Conservation (phyloP, 164 flowering plant genomes). For the Buxus sempervirens region DNA sequence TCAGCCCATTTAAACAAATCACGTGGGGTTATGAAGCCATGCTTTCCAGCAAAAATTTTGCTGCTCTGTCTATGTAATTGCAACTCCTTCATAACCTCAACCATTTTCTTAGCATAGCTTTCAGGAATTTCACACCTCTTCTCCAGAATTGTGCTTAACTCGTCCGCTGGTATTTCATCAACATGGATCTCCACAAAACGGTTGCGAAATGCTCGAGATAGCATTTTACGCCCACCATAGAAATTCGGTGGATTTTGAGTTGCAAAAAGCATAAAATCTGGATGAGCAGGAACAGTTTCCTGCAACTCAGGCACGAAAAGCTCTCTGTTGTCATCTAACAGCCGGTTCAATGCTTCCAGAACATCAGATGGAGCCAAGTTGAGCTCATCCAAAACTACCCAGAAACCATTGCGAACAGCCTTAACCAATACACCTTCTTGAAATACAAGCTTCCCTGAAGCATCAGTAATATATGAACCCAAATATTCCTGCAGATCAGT, state of each 20-base stretch:
- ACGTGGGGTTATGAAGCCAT: conserved; percentile 93
- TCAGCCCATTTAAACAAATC: conserved; percentile 97
- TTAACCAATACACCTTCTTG: conserved; percentile 88
- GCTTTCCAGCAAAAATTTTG: conserved; percentile 95
- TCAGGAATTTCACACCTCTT: conserved; percentile 58
- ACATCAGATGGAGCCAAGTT: conserved; percentile 98
- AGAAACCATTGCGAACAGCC: conserved; percentile 83
- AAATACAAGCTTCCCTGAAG: conserved; percentile 77
- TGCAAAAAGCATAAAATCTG: conserved; percentile 96
- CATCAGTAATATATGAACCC: conserved; percentile 81
- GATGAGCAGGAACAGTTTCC: conserved; percentile 76
- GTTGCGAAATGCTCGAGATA: conserved; percentile 94
- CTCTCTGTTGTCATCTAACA: conserved; percentile 95
- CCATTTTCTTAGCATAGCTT: conserved; percentile 78
- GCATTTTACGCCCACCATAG: conserved; percentile 95
- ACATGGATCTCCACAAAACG: conserved; percentile 98
- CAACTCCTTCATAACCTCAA: conserved; percentile 92
- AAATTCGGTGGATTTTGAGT: conserved; percentile 95
- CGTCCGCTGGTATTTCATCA: conserved; percentile 90
- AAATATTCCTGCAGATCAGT: conserved; percentile 96
- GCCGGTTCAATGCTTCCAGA: conserved; percentile 84
- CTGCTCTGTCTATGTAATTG: conserved; percentile 82
- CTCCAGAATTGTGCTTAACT: conserved; percentile 59
- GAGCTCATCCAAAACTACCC: conserved; percentile 98
- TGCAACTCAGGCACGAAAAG: conserved; percentile 84